Evolutionary conservation across 116 monocot genomes (phyloP).

Genomic region (Cymodocea nodosa): DNA sequence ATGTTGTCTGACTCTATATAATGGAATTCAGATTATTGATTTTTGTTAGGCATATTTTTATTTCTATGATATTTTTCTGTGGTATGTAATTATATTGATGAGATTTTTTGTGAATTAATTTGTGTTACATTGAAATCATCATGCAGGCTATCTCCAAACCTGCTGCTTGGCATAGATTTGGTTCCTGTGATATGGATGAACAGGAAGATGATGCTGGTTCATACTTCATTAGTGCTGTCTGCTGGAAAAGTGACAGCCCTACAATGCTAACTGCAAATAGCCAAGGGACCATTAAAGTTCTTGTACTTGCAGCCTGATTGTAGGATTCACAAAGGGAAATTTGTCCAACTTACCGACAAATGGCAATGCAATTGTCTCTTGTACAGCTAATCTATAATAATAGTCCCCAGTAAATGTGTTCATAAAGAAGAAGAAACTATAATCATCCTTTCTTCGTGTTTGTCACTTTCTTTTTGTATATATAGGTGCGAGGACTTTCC

Average conservation of each 20-base stretch:
- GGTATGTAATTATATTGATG: not conserved
- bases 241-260: constrained; percentile 98
- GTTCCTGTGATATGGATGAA: constrained; percentile 67
- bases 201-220: constrained; percentile 65
- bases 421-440: too few species aligned
- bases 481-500: too few species aligned
- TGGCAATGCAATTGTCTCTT: too few species aligned
- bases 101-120: not conserved
- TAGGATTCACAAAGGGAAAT: constrained; percentile 1
- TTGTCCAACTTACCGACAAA: too few species aligned
- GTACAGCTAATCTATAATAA: too few species aligned
- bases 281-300: constrained; percentile 94
- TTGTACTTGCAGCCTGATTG: constrained; percentile 77
- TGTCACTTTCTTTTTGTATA: too few species aligned
- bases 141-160: constrained; percentile 84
- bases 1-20: too few species aligned
- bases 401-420: too few species aligned
- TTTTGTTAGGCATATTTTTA: not conserved
- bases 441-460: too few species aligned
- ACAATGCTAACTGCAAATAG: constrained; percentile 96
- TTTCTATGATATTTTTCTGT: not conserved
- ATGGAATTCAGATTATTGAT: too few species aligned
- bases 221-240: constrained; percentile 95
- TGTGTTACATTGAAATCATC: not conserved
- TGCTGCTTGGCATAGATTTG: constrained; percentile 75